Evolutionary conservation across 257 asterid genomes (phyloP), one percentile per base, ranked within the genome.

Genomic region (Solanum chmielewskii): DNA sequence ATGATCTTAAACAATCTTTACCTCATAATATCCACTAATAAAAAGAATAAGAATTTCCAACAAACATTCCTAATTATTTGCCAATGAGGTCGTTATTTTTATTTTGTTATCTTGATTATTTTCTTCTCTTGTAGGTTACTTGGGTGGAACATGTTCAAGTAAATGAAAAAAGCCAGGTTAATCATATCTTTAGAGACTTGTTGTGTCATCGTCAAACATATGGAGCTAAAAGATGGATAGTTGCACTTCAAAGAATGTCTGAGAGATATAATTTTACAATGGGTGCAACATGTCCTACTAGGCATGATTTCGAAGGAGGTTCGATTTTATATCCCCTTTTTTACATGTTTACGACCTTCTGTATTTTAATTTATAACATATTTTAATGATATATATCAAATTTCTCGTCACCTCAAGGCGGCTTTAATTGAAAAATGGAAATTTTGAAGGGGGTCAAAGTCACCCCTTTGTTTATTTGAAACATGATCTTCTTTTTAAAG

Each of bases 111-210:
- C 12, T 78, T 77, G 37, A 77, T 70, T 16, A 70, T 70, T 15
- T 45, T 41, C 31, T 9, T 27, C 16, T 78, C 27, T 76, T 11
- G 23, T 83, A 96, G 99, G 93, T 96, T 68, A 92, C 96, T 82
- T 96, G 99, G 99, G 81, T 96, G 9, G 99, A 95, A 73, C 98
- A 95, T 86, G 94, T 95, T 83, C 95, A 96, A 91, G 96, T 95
- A 84, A 95, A 94, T 23, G 98, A 93, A 82, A 93, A 91, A 87
- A 73, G 76, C 14, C 80, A 85, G 60, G 93, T 92, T 73, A 93
- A 93, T 88, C 93, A 91, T 74, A 78, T 95, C 49, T 95, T 91
- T 82, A 90, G 93, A 90, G 96, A 94, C 71, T 59, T 96, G 35
- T 89, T 95, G 16, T 85, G 89, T 52, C 86, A 88, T 77, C 88